Evolutionary conservation across 164 flowering plant species (phyloP).

Genomic region (Macadamia tetraphylla): DNA sequence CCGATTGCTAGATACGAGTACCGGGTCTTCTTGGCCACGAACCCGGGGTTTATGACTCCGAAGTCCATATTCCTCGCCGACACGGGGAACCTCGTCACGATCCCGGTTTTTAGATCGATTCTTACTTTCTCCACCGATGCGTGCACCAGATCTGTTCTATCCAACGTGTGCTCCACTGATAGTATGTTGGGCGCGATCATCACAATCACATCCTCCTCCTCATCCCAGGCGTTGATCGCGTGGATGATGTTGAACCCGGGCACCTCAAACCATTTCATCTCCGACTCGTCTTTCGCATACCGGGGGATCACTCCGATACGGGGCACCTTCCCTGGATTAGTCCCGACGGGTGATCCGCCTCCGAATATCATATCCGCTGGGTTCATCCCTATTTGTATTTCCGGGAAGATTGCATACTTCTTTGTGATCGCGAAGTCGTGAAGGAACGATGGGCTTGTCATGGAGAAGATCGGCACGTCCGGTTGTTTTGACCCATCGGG

Average conservation of each 20-base stretch:
- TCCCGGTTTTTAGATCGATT: constrained; percentile 47
- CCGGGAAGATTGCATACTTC: constrained; percentile 52
- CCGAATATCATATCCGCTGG: constrained; percentile 41
- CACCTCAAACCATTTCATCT: constrained; percentile 69
- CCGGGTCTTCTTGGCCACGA: constrained; percentile 41
- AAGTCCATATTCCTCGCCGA: constrained; percentile 60
- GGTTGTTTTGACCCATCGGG: constrained; percentile 37
- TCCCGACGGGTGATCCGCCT: constrained; percentile 38
- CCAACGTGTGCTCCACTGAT: constrained; percentile 53
- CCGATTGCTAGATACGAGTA: constrained; percentile 57
- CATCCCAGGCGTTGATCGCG: constrained; percentile 72
- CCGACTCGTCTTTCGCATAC: constrained; percentile 55
- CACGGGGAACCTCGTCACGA: constrained; percentile 40
- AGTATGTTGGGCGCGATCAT: constrained; percentile 59
- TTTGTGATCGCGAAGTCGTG: constrained; percentile 82
- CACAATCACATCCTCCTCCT: constrained; percentile 40
- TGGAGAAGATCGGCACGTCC: constrained; percentile 62
- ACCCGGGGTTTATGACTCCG: constrained; percentile 52
- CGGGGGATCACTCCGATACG: constrained; percentile 61
- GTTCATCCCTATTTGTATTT: constrained; percentile 39
- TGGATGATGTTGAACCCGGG: constrained; percentile 72
- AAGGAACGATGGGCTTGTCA: constrained; percentile 44
- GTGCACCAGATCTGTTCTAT: constrained; percentile 50
- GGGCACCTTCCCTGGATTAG: constrained; percentile 38
- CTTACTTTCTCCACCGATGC: constrained; percentile 54